These are phyloP conservation scores for Venturia carpophila DNA, from an alignment of 2,329 filamentous ascomycete genomes.

Conservation along the genomic window DNA sequence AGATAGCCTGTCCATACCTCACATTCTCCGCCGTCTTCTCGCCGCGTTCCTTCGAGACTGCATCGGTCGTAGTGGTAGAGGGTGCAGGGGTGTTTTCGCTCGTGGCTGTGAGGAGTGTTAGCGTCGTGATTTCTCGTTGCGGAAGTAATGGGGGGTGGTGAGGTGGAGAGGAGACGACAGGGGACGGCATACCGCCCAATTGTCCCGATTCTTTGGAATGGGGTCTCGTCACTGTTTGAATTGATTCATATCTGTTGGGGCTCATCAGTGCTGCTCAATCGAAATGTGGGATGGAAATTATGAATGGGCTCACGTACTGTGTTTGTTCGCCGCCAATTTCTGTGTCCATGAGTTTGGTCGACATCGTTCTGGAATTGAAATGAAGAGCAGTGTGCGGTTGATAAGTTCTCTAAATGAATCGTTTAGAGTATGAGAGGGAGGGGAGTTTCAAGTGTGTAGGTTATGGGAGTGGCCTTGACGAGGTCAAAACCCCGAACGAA, in stretches of 20 bases:
- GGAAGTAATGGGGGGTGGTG: background rate
- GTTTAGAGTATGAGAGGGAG: background rate
- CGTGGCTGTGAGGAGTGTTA: background rate
- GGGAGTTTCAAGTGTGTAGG: background rate
- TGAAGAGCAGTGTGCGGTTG: too few relatives aligned
- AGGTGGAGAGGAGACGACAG: background rate
- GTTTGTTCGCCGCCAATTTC: conserved; percentile 52
- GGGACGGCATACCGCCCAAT: conserved; percentile 41
- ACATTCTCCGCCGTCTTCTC: conserved; percentile 45
- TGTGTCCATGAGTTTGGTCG: conserved; percentile 48
- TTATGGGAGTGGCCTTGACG: background rate
- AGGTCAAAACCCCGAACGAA: background rate
- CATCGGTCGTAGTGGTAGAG: conserved; percentile 19
- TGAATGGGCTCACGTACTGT: conserved; percentile 37
- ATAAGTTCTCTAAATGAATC: too few relatives aligned
- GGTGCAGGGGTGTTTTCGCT: background rate
- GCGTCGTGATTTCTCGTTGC: conserved; percentile 17
- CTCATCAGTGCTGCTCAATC: background rate
- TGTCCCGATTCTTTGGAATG: conserved; percentile 50
- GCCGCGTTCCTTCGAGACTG: conserved; percentile 29
- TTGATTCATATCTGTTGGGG: conserved; percentile 49
- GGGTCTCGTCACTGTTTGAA: conserved; percentile 41
- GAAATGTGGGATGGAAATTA: background rate
- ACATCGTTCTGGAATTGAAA: conserved; percentile 32
- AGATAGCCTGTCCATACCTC: conserved; percentile 49